Evolutionary conservation across 2,329 filamentous ascomycete species (phyloP).

Genomic region (Sarocladium kiliense): DNA sequence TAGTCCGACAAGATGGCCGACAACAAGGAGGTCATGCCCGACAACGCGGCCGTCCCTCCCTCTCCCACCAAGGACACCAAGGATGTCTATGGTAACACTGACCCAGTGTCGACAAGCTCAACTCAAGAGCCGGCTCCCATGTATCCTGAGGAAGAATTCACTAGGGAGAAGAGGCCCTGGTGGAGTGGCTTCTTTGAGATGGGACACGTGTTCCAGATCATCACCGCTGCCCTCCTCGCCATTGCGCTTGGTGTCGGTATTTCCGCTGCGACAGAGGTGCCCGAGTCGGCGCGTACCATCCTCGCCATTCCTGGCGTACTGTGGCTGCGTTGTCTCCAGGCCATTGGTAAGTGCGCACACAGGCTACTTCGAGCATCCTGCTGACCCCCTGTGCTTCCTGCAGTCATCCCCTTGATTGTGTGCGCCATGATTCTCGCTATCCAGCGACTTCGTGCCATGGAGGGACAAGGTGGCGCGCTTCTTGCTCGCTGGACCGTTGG

Average conservation of each 20-base stretch:
- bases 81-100: conserved; percentile 11
- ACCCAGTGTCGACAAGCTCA: conserved; percentile 16
- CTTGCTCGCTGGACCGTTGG: conserved; percentile 44
- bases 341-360: conserved; percentile 33
- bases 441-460: conserved; percentile 30
- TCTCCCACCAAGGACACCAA: conserved; percentile 16
- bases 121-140: conserved; percentile 12
- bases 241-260: conserved; percentile 44
- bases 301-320: conserved; percentile 43
- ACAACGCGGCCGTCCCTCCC: neutral
- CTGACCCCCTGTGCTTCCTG: neutral
- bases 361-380: no score
- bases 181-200: conserved; percentile 23
- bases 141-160: conserved; percentile 11
- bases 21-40: conserved; percentile 4
- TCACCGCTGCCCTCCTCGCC: conserved; percentile 39
- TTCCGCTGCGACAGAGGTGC: conserved; percentile 36
- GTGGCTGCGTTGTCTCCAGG: conserved; percentile 44
- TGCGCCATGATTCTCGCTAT: conserved; percentile 7
- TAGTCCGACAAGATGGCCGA: conserved; percentile 2
- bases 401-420: conserved; percentile 30
- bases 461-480: conserved; percentile 28
- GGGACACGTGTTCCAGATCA: conserved; percentile 44
- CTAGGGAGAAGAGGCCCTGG: conserved; percentile 24
- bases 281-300: conserved; percentile 33